phyloP scores from a whole-genome alignment of 192 early-diverging fungal species.

The Jimgerdemannia flammicorona region DNA sequence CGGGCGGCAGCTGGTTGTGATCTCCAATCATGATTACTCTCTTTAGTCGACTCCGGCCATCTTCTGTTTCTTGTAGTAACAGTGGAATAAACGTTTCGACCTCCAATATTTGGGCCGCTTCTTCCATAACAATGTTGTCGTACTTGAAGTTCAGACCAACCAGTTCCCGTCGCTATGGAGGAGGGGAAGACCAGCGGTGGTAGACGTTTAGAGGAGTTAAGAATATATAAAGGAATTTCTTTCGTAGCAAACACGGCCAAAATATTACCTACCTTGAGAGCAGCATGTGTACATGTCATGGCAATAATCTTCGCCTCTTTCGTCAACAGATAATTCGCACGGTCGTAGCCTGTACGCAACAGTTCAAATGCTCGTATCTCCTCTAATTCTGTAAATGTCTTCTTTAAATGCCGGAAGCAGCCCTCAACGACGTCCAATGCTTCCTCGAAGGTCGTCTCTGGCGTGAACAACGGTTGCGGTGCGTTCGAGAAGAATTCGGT shows the following conservation, averaged over 20 bases:
- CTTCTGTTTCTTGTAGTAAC: conserved; percentile 71
- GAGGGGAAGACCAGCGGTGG: no score
- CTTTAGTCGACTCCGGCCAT: conserved; percentile 64
- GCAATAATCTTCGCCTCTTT: conserved; percentile 97
- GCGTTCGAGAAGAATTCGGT: conserved; percentile 66
- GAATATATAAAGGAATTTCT: neutral
- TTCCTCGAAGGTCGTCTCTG: conserved; percentile 41
- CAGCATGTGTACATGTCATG: conserved; percentile 97
- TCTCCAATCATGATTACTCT: conserved; percentile 97
- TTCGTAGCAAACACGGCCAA: neutral
- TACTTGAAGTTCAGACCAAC: conserved; percentile 90
- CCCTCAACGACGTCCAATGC: conserved; percentile 62
- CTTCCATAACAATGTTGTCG: conserved; percentile 96
- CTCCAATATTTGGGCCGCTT: conserved; percentile 93
- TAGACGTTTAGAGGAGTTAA: no score
- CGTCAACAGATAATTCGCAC: conserved; percentile 88
- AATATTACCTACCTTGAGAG: conserved; percentile 58
- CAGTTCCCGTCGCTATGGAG: conserved; percentile 63
- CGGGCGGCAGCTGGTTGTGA: conserved; percentile 95
- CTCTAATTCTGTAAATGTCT: conserved; percentile 83
- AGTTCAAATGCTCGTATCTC: conserved; percentile 95
- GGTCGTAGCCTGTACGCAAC: conserved; percentile 69
- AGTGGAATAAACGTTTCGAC: conserved; percentile 95
- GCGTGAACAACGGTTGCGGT: conserved; percentile 67
- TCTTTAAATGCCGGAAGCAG: conserved; percentile 78